These are phyloP conservation scores for Tagetes patula DNA, from an alignment of 129 eudicot species.

Conservation along the genomic window DNA sequence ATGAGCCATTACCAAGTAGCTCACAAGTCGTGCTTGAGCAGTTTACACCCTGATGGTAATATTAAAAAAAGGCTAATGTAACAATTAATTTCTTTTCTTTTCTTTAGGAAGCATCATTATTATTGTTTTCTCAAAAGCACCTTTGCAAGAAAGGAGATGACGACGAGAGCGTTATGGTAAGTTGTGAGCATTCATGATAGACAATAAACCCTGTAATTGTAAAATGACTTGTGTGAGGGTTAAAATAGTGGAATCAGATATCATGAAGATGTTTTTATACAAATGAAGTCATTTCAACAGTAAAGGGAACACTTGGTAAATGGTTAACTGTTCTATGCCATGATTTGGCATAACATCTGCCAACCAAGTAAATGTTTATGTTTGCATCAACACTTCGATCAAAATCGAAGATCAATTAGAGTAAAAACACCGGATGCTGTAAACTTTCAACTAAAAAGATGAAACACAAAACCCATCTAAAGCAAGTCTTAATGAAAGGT, in stretches of 20 bases:
- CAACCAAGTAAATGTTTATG: no score
- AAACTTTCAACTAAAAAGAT: not conserved
- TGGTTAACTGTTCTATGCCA: no score
- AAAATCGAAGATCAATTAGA: no score
- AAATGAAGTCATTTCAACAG: not conserved
- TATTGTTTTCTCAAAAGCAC: conserved; percentile 55
- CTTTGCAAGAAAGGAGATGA: conserved; percentile 33
- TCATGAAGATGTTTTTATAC: conserved; percentile 1
- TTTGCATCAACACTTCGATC: no score
- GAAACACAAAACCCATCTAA: not conserved
- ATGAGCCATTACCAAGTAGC: no score
- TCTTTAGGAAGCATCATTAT: conserved; percentile 57
- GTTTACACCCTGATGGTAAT: no score
- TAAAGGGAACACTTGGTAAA: no score
- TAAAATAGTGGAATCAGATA: conserved; percentile 11
- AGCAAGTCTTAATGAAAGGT: conserved; percentile 7
- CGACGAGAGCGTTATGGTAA: not conserved
- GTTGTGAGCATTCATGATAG: not conserved
- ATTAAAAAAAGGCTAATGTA: conserved; percentile 10
- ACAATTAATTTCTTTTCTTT: not conserved
- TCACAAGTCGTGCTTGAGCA: no score
- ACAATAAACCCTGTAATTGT: not conserved
- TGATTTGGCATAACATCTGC: no score
- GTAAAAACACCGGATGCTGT: not conserved
- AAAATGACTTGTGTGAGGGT: not conserved